Base-by-base conservation (phyloP, 208 protist genomes). In the Kentomonas sorsogonicus region DNA sequence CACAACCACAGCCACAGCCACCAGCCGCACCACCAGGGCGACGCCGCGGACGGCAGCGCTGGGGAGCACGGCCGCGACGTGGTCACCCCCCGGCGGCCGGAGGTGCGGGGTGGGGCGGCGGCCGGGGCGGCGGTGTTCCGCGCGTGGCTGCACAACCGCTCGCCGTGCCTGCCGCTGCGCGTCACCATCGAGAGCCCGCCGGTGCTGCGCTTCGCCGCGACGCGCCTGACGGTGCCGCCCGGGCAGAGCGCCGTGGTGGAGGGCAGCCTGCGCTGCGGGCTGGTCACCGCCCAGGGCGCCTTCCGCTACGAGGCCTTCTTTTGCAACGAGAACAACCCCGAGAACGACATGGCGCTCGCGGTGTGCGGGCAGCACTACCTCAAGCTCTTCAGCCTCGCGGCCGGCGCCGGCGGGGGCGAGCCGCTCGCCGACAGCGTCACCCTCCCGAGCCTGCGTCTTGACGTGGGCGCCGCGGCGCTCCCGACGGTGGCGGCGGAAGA, bases 271-370 rank as follows among this genome's bases (percentile, higher is more conserved):
- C 72, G 80, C 57, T 50, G 81, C 22, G 69, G 82, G 43, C 69
- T 78, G 23, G 86, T 89, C 40, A 70, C 67, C 2, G 74, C 66
- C 25, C 83, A 94, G 53, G 88, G 88, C 20, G 68, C 72, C 18
- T 94, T 94, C 51, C 72, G 70, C 20, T 83, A 83, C 55, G 69
- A 81, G 48, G 76, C 82, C 9, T 91, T 79, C 54, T 91, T 94
- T 60, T 74, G 90, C 22, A 94, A 94, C 55, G 82, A 81, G 58
- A 70, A 77, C 38, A 94, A 94, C 58, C 72, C 79, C 1, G 88
- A 91, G 62, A 94, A 94, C 51, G 88, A 94, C 64, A 91, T 94
- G 53, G 69, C 83, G 15, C 84, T 87, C 13, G 60, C 72, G 34
- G 62, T 94, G 7, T 84, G 60, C 18, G 88, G 88, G 25, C 76